Conservation (phyloP, 1,139 yeast species). For the Hyphopichia wangnamkhiaoensis region DNA sequence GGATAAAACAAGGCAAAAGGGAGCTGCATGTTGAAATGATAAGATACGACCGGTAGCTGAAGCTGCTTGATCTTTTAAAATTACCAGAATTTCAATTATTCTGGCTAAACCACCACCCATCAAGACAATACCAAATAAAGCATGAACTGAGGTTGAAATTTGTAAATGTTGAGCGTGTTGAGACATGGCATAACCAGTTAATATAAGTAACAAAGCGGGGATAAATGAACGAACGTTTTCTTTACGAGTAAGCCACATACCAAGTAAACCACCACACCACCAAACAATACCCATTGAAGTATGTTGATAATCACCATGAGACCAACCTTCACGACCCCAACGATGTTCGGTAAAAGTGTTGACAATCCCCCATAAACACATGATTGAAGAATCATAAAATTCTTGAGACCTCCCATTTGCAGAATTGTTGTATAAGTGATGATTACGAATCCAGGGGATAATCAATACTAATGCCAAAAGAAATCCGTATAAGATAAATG, state of each 20-base stretch:
- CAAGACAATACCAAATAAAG: conserved; percentile 77
- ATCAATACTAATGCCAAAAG: conserved; percentile 64
- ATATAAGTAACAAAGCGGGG: conserved; percentile 78
- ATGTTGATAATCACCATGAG: conserved; percentile 89
- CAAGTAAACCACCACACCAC: conserved; percentile 93
- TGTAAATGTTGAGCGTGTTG: conserved; percentile 76
- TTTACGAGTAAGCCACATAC: conserved; percentile 63
- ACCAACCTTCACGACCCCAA: conserved; percentile 88
- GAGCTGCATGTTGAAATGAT: conserved; percentile 82
- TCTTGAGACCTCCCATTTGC: conserved; percentile 68
- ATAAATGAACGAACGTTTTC: conserved; percentile 68
- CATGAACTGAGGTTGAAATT: conserved; percentile 84
- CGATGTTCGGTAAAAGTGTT: conserved; percentile 95
- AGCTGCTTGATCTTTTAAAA: conserved; percentile 57
- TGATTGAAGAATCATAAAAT: conserved; percentile 75
- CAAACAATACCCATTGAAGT: conserved; percentile 95
- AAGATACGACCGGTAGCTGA: conserved; percentile 49
- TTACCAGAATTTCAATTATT: conserved; percentile 73
- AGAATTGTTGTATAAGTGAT: conserved; percentile 24
- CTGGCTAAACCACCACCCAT: conserved; percentile 77
- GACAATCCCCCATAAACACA: conserved; percentile 88
- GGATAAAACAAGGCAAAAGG: conserved; percentile 73
- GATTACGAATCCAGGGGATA: conserved; percentile 65
- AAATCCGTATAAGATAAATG: conserved; percentile 79
- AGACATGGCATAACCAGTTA: conserved; percentile 94